phyloP scores from a whole-genome alignment of 116 monocot species.

The Iris pallida region DNA sequence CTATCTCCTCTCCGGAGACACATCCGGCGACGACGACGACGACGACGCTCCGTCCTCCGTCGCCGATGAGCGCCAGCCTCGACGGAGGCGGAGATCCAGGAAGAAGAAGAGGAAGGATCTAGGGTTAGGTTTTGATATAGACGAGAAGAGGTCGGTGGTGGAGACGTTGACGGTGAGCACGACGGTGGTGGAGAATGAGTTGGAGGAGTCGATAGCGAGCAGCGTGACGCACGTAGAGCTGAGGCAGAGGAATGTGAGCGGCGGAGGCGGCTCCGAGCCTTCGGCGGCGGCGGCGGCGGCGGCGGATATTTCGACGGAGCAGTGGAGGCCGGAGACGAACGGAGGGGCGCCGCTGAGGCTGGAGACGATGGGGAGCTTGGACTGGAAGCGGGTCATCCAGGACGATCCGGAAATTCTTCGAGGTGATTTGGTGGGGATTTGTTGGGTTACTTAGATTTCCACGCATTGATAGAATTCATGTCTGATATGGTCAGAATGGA shows the following conservation, averaged over 20 bases:
- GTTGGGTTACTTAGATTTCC: no score
- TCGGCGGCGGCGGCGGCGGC: conserved; percentile 1
- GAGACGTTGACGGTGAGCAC: conserved; percentile 28
- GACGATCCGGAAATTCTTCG: conserved; percentile 33
- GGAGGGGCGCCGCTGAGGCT: conserved; percentile 21
- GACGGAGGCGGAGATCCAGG: conserved; percentile 44
- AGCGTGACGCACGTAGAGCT: conserved; percentile 44
- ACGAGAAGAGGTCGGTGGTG: conserved; percentile 26
- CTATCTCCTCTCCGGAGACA: conserved; percentile 49
- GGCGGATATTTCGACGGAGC: conserved; percentile 24
- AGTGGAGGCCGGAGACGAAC: conserved; percentile 32
- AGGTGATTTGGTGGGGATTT: conserved; percentile 23
- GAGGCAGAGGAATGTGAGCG: conserved; percentile 60
- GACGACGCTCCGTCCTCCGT: conserved; percentile 1
- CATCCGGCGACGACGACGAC: conserved; percentile 35
- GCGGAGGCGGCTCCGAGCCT: neutral
- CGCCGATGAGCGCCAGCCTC: conserved; percentile 1
- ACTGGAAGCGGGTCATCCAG: conserved; percentile 53
- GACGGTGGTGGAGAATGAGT: conserved; percentile 22
- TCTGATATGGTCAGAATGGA: no score
- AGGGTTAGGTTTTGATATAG: conserved; percentile 13
- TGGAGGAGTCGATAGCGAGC: conserved; percentile 29
- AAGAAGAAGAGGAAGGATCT: conserved; percentile 28
- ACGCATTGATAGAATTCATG: no score
- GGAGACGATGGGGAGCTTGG: conserved; percentile 49